Evolutionary conservation across 306 rosid species (phyloP).

Genomic region (Cyamopsis tetragonoloba): DNA sequence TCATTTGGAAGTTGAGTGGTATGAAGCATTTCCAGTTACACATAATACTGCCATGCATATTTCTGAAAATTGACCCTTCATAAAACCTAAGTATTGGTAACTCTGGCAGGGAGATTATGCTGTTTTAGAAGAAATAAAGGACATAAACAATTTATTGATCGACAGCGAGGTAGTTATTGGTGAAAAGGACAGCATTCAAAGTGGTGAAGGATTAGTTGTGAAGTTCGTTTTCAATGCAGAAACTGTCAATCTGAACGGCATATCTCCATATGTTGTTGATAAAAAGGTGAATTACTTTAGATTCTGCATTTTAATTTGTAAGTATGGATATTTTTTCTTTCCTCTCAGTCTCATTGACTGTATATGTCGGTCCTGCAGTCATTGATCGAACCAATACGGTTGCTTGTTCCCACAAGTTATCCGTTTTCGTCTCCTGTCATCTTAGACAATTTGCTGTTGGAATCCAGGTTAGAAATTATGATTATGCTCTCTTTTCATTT

Average conservation of each 20-base stretch:
- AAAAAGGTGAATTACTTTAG: conserved; percentile 26
- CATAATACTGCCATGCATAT: not conserved
- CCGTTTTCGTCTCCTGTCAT: conserved; percentile 29
- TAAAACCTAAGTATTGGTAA: not conserved
- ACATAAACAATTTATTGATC: conserved; percentile 31
- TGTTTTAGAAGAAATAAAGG: conserved; percentile 36
- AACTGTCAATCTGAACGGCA: conserved; percentile 5
- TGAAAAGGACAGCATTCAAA: conserved; percentile 19
- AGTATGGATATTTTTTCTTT: not conserved
- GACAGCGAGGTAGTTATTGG: conserved; percentile 31
- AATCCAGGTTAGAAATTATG: conserved; percentile 28
- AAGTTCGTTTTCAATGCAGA: conserved; percentile 24
- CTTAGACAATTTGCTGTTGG: conserved; percentile 22
- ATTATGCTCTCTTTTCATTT: not conserved
- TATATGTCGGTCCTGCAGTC: conserved; percentile 27
- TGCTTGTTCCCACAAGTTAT: conserved; percentile 42
- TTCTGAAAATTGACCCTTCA: not conserved
- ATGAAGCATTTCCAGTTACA: not conserved
- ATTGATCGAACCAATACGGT: conserved; percentile 26
- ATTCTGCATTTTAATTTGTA: not conserved
- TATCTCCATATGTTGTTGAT: not conserved
- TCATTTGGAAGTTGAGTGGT: not conserved
- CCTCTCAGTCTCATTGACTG: not conserved
- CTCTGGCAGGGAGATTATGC: conserved; percentile 28
- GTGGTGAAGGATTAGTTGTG: conserved; percentile 29